Evolutionary conservation across 2,329 filamentous ascomycete species (phyloP), one percentile per base, ranked within the genome.

Genomic region (Catunica adiposa): DNA sequence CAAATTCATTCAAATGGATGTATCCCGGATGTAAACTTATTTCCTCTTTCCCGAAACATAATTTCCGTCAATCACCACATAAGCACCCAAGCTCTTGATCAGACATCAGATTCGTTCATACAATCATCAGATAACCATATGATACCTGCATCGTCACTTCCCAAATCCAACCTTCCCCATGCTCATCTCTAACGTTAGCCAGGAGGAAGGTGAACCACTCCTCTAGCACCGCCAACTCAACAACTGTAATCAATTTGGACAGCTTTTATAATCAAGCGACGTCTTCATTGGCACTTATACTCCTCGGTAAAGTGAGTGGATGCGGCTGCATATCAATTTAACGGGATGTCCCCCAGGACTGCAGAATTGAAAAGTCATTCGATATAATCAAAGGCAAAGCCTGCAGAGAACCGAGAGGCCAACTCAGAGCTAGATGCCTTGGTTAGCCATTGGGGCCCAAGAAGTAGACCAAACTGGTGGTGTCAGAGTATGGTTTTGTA

Each of bases 251-350:
- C 29, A 5, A 5, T 34, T 34, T 34, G 5, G 11, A 34, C 29
- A 5, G 29, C 11, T 34, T 34, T 11, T 34, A 34, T 34, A 5
- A 11, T 34, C 20, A 4, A 6, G 7, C 17, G n/a, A 34, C n/a
- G n/a, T n/a, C 23, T 51, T 23, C 9, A 26, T 22, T 51, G 48
- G 48, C 29, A 17, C 17, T n/a, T 51, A 20, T 34, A 31, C 4
- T 25, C n/a, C n/a, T 54, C 52, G 52, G 37, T n/a, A 54, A 54
- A 22, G 37, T 46, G 31, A 34, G 25, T 48, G 51, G 55, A 29
- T 44, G 40, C 55, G 37, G 29, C 17, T 56, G 51, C 51, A 53
- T 50, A 50, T 40, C 15, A n/a, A 9, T 40, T 17, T 44, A 23
- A 26, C 11, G 46, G 48, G 34, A 38, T 31, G 29, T 56, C 42